A percentile compares a stretch with the other conserved stretches of the same genome.
Evolutionary conservation across 495 filamentous ascomycete genomes (phyloP).

Genomic region (Neurospora sp.): DNA sequence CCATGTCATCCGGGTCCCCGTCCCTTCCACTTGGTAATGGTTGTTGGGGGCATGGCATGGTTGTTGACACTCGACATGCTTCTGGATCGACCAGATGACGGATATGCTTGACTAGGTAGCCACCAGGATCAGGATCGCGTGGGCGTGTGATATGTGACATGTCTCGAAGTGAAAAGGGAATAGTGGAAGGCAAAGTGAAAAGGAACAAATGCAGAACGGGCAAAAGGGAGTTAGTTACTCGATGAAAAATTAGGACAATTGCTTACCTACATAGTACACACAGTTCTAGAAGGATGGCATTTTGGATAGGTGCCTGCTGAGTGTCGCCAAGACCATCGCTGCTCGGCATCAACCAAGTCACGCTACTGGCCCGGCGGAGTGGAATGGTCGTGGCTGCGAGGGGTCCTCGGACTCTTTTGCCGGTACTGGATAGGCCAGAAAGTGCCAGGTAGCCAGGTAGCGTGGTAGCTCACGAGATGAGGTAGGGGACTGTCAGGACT

Average conservation of each 20-base stretch:
- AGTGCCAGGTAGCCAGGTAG: not conserved
- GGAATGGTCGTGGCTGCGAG: not conserved
- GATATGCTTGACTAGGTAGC: not conserved
- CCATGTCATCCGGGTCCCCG: not conserved
- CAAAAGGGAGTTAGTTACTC: not conserved
- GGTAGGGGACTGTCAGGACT: not conserved
- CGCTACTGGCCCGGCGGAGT: not conserved
- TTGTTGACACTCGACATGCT: not conserved
- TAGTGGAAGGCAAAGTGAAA: not conserved
- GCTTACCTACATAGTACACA: not conserved
- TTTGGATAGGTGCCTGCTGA: not conserved
- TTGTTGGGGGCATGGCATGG: not conserved
- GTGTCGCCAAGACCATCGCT: not conserved
- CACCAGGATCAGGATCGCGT: not conserved
- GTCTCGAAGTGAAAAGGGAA: not conserved
- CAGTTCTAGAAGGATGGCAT: not conserved
- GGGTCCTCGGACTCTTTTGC: not conserved
- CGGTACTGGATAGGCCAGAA: not conserved
- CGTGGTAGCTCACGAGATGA: not conserved
- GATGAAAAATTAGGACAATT: not conserved
- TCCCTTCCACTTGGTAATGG: not conserved
- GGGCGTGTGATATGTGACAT: not conserved
- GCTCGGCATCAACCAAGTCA: not conserved
- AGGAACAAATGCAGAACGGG: not conserved
- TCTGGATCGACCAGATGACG: not conserved